Conservation (phyloP, 495 filamentous ascomycete genomes). For the Ramalina intermedia region DNA sequence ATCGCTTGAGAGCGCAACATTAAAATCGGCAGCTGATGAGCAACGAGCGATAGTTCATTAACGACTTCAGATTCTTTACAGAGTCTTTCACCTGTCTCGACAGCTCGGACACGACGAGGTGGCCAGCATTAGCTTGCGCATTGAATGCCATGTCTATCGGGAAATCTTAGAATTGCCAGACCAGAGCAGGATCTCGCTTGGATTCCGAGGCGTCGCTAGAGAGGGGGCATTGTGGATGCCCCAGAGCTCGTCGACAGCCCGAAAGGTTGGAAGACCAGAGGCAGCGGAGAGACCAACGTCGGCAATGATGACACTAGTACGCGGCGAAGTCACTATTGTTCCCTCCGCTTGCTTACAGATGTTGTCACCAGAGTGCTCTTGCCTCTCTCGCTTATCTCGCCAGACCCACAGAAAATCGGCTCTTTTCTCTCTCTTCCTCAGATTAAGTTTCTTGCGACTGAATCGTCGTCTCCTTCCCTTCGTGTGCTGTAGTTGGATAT, state of each 20-base stretch:
- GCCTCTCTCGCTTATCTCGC: too few species aligned
- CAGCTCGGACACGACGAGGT: constrained; percentile 58
- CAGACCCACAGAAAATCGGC: too few species aligned
- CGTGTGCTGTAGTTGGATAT: too few species aligned
- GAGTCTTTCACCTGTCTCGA: constrained; percentile 44
- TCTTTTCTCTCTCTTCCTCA: too few species aligned
- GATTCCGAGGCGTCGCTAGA: constrained; percentile 58
- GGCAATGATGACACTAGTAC: constrained; percentile 55
- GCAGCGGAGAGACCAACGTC: constrained; percentile 72
- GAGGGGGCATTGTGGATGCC: constrained; percentile 49
- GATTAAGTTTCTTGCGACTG: too few species aligned
- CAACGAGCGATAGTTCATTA: constrained; percentile 25
- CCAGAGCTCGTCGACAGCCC: constrained; percentile 70
- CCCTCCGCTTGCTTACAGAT: too few species aligned
- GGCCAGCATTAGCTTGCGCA: constrained; percentile 55
- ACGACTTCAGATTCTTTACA: constrained; percentile 62
- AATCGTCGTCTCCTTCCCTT: too few species aligned
- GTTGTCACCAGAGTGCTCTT: too few species aligned
- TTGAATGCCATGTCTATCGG: constrained; percentile 60
- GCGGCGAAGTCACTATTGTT: too few species aligned
- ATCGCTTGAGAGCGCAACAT: too few species aligned
- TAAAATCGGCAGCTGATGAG: too few species aligned
- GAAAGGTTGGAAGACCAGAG: constrained; percentile 68
- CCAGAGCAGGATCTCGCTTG: constrained; percentile 41
- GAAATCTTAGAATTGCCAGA: constrained; percentile 73